phyloP scores from a whole-genome alignment of 2,329 filamentous ascomycete species.

The Tricladium varicosporioides region DNA sequence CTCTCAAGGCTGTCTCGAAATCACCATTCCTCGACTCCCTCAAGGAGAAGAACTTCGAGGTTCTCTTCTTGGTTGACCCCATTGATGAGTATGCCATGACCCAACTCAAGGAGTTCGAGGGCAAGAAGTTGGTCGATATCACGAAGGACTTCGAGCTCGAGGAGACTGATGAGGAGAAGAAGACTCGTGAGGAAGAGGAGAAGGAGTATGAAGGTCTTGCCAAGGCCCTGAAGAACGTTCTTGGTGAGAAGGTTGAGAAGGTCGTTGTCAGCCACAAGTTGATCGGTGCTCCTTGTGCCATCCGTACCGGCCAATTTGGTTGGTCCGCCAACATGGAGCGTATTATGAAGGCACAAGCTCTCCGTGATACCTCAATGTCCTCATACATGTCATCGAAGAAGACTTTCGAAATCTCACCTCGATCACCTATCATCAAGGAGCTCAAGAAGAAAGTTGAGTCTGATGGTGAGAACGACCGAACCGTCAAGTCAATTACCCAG shows the following conservation, averaged over 20 bases:
- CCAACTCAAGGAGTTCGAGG: conserved; percentile 88
- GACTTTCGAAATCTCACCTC: conserved; percentile 99
- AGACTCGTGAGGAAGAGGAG: conserved; percentile 89
- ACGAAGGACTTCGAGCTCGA: conserved; percentile 99
- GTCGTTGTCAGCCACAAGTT: conserved; percentile 99
- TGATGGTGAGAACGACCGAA: conserved; percentile 97
- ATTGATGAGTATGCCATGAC: conserved; percentile 54
- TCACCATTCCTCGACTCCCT: conserved; percentile 98
- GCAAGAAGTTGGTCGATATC: conserved; percentile 99
- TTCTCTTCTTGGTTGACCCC: conserved; percentile 98
- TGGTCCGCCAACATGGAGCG: conserved; percentile 99
- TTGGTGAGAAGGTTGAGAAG: conserved; percentile 99
- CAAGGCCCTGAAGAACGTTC: conserved; percentile 98
- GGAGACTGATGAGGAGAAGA: conserved; percentile 99
- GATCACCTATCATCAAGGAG: conserved; percentile 96
- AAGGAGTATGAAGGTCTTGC: conserved; percentile 95
- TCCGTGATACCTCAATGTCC: conserved; percentile 99
- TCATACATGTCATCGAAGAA: conserved; percentile 99
- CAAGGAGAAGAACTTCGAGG: conserved; percentile 99
- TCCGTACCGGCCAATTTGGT: conserved; percentile 98
- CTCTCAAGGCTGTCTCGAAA: conserved; percentile 95
- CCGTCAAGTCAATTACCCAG: conserved; percentile 98
- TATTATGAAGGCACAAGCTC: conserved; percentile 99
- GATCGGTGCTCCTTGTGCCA: conserved; percentile 88
- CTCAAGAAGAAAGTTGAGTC: conserved; percentile 98